Conservation (phyloP, 306 rosid species). For the Vigna hirtella region DNA sequence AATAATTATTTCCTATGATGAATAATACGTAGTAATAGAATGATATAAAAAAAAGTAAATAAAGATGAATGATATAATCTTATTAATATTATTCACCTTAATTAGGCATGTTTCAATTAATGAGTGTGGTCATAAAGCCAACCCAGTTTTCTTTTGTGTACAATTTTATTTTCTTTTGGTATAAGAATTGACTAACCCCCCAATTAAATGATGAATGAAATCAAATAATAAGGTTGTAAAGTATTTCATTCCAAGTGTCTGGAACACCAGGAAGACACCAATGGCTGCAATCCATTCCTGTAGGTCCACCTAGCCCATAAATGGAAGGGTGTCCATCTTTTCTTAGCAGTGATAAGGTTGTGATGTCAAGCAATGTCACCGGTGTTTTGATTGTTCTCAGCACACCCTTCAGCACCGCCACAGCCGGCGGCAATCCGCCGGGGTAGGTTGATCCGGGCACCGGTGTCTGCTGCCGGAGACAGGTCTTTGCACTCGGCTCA, state of each 20-base stretch:
- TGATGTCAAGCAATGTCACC: slow-evolving; percentile 73
- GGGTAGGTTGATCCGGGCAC: slow-evolving; percentile 72
- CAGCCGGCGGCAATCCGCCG: slow-evolving; percentile 71
- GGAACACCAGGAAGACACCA: slow-evolving; percentile 98
- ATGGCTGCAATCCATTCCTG: slow-evolving; percentile 79
- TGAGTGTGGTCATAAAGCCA: slow-evolving; percentile 14
- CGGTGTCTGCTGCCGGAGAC: slow-evolving; percentile 61
- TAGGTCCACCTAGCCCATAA: slow-evolving; percentile 66
- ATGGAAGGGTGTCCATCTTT: slow-evolving; percentile 91
- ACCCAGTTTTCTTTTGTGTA: slow-evolving; percentile 5
- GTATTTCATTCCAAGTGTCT: slow-evolving; percentile 89
- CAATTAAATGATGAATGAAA: slow-evolving; percentile 32
- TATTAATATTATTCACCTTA: slow-evolving; percentile 4
- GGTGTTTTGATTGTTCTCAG: slow-evolving; percentile 64
- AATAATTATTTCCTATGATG: too few species aligned
- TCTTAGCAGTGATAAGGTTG: slow-evolving; percentile 74
- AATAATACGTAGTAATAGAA: too few species aligned
- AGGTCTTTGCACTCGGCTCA: slow-evolving; percentile 74
- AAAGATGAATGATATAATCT: neutral
- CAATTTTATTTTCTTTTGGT: neutral
- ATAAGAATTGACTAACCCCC: slow-evolving; percentile 35
- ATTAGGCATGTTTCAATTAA: slow-evolving; percentile 23
- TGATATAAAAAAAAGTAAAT: too few species aligned
- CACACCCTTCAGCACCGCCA: slow-evolving; percentile 66
- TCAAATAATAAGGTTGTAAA: slow-evolving; percentile 68